Percentiles rank a stretch among this genome's conserved stretches.
Evolutionary conservation across 2,329 filamentous ascomycete genomes (phyloP).

Genomic region (Fusarium robinianum): DNA sequence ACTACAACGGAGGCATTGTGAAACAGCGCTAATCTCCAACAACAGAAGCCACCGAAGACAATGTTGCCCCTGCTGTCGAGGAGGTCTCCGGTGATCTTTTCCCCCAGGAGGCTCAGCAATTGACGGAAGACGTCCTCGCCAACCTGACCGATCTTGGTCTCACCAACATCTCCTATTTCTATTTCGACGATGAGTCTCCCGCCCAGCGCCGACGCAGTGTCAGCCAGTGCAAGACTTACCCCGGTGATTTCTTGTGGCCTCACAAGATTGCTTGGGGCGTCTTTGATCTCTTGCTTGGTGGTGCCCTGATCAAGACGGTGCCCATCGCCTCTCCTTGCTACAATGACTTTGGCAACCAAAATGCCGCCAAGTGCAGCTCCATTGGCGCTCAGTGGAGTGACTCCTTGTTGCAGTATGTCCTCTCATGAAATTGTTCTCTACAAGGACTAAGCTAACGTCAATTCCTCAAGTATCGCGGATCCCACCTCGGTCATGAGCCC

Average conservation of each 20-base stretch:
- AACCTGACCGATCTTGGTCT: conserved; percentile 37
- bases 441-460: conserved; percentile 1
- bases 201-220: conserved; percentile 29
- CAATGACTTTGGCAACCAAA: conserved; percentile 32
- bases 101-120: conserved; percentile 34
- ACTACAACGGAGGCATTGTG: too few species aligned
- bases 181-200: conserved; percentile 34
- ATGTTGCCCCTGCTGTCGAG: conserved; percentile 31
- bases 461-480: conserved; percentile 37
- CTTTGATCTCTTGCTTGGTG: conserved; percentile 41
- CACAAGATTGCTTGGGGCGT: conserved; percentile 35
- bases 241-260: conserved; percentile 40
- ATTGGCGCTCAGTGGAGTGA: conserved; percentile 36
- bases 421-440: too few species aligned
- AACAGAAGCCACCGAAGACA: conserved; percentile 26
- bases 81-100: conserved; percentile 8
- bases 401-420: conserved; percentile 16
- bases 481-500: conserved; percentile 47
- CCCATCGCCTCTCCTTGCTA: conserved; percentile 41
- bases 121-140: conserved; percentile 40
- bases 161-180: conserved; percentile 39
- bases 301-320: conserved; percentile 39
- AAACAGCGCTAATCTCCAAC: conserved; percentile 1
- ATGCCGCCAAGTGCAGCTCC: conserved; percentile 35
- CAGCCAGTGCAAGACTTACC: conserved; percentile 39